These are phyloP conservation scores for Ambrosiella xylebori DNA, from an alignment of 2,329 filamentous ascomycete genomes.

Conservation along the genomic window DNA sequence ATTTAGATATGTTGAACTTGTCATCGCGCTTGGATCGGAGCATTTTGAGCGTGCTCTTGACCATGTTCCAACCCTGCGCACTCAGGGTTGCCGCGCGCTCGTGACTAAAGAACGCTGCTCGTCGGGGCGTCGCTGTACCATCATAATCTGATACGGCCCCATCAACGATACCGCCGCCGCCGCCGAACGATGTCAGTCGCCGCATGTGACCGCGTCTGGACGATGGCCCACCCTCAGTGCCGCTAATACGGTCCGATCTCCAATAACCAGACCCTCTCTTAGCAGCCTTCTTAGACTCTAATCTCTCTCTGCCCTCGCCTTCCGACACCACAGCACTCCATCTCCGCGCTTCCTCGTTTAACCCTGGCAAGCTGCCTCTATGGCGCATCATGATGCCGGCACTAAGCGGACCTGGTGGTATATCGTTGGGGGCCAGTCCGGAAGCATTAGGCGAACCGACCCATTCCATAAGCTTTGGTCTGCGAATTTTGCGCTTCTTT, in stretches of 20 bases:
- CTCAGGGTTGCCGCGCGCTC: constrained; percentile 57
- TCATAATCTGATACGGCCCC: constrained; percentile 43
- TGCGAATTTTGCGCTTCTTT: constrained; percentile 46
- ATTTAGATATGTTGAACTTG: constrained; percentile 84
- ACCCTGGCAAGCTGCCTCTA: constrained; percentile 48
- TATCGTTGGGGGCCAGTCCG: constrained; percentile 17
- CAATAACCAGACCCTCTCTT: constrained; percentile 9
- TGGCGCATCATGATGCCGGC: constrained; percentile 37
- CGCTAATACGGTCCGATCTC: constrained; percentile 13
- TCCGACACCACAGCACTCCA: constrained; percentile 38
- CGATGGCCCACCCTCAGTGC: constrained; percentile 9
- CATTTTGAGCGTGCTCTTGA: constrained; percentile 74
- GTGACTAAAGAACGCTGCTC: constrained; percentile 35
- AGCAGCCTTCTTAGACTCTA: constrained; percentile 24
- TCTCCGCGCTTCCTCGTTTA: constrained; percentile 40
- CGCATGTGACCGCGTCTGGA: constrained; percentile 37
- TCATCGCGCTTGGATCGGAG: constrained; percentile 72
- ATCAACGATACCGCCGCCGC: constrained; percentile 30
- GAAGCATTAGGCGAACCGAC: constrained; percentile 51
- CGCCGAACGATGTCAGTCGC: constrained; percentile 47
- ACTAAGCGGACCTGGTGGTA: constrained; percentile 16
- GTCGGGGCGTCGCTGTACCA: constrained; percentile 32
- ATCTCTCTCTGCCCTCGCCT: constrained; percentile 51
- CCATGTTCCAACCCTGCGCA: constrained; percentile 76
- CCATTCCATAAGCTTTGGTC: constrained; percentile 32